Evolutionary conservation across 2,329 filamentous ascomycete genomes (phyloP), one percentile per base, ranked within the genome.

Genomic region (Teratosphaeria zuluensis): DNA sequence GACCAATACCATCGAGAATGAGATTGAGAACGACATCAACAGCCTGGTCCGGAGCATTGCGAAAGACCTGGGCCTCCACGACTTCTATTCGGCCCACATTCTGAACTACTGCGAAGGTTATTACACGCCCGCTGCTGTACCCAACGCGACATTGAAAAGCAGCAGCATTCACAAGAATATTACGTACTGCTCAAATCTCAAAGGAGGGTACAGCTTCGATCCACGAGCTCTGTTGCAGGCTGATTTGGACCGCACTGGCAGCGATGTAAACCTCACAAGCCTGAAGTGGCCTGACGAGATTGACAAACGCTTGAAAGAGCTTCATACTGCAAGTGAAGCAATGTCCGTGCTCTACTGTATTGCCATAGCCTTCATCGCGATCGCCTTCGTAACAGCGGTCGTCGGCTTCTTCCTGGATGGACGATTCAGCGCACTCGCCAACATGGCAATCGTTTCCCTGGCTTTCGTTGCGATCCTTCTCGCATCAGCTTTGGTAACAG

Each of bases 401-500:
- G 61, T 75, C 35, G 75, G 76, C 1, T 60, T 82, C 56, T 75
- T 83, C 62, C 61, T 72, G 12, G 68, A 72, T 1, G 78, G 77
- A 1, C 68, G 76, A 1, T 64, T 81, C 21, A 72, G 76, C n/a
- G 76, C 79, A 2, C 71, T 78, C 21, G 63, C 79, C 53, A 83
- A 84, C 65, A 73, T 81, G 54, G 64, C 77, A 6, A 65, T 84
- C 8, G 72, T 79, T 19, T 66, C 75, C 51, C 65, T 83, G n/a
- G 78, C 79, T 0, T 82, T 84, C 61, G 48, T 83, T 6, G 74
- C 84, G 12, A 80, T 87, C 66, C 87, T 87, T 3, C 84, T 86
- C 56, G 85, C 87, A 54, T 92, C 88, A 21, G 90, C 90, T 65
- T 86, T 92, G 28, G 82, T 85, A 30, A 88, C 82, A 0, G 86